phyloP scores from a whole-genome alignment of 495 filamentous ascomycete species.

The Lasiosphaeria ovina region DNA sequence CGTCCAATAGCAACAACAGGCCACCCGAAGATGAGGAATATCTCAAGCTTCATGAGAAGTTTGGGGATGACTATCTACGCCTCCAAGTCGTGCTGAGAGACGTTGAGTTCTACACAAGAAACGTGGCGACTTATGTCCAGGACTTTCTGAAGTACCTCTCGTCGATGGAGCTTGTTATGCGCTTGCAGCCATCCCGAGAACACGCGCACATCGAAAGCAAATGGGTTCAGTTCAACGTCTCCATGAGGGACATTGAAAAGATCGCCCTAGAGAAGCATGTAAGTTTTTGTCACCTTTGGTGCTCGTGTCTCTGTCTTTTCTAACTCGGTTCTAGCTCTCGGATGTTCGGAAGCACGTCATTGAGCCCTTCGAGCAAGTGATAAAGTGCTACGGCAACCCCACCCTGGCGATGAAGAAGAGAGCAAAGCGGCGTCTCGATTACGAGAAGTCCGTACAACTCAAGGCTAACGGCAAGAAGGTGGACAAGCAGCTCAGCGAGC shows the following conservation, averaged over 20 bases:
- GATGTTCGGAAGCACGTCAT: conserved; percentile 78
- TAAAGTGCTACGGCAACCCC: conserved; percentile 77
- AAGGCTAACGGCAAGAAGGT: conserved; percentile 73
- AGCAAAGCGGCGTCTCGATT: conserved; percentile 83
- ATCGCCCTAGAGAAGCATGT: conserved; percentile 83
- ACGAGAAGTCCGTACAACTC: conserved; percentile 59
- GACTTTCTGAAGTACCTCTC: conserved; percentile 68
- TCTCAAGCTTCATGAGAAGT: conserved; percentile 69
- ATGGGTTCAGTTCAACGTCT: conserved; percentile 81
- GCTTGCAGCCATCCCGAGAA: conserved; percentile 51
- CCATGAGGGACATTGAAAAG: conserved; percentile 75
- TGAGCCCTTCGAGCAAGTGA: conserved; percentile 77
- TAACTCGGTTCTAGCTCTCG: conserved; percentile 53
- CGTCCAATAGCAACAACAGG: conserved; percentile 64
- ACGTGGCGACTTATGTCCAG: conserved; percentile 66
- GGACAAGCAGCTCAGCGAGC: conserved; percentile 76
- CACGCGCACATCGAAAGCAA: conserved; percentile 84
- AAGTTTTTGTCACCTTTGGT: conserved; percentile 37
- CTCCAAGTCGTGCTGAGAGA: conserved; percentile 88
- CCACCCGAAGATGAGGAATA: conserved; percentile 78
- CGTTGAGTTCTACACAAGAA: conserved; percentile 78
- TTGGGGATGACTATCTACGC: conserved; percentile 82
- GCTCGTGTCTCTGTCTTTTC: background rate
- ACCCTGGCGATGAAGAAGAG: conserved; percentile 87
- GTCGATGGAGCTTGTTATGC: conserved; percentile 66